Evolutionary conservation across 805 yeast genomes (phyloP), one percentile per base, ranked within the genome.

Genomic region (Kurtzmaniella fragi): DNA sequence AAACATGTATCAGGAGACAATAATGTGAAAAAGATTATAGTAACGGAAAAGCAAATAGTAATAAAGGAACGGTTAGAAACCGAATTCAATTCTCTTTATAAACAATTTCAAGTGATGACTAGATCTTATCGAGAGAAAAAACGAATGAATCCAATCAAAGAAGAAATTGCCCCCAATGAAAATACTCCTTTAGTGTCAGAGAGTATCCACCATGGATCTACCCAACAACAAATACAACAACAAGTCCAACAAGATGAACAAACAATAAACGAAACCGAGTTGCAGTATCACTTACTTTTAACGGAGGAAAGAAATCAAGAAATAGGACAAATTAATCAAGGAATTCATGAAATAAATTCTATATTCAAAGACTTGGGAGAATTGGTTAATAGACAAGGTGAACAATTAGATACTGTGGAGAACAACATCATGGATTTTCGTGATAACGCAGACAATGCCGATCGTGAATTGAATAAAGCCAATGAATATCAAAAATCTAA

Each of bases 321-420:
- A 44, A 84, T 90, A 26, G 67, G 71, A 25, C 80, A 77, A 44
- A 82, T 89, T 7, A 80, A 83, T 32, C 77, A 78, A 31, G 95
- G 95, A 0, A 87, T 89, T 9, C 75, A 72, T 38, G 96, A 90
- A 47, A 86, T 90, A 31, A 89, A 90, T 57, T 73, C 88, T 8
- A 89, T 90, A 3, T 89, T 88, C 57, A 79, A 80, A 47, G 95
- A 89, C 51, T 60, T 90, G 41, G 88, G 89, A 12, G 73, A 78
- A 29, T 64, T 90, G 50, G 93, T 90, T 2, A 69, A 73, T 38
- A 90, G 87, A 57, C 97, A 90, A 56, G 96, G 95, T 5, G 80
- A 76, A 25, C 89, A 85, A 48, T 72, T 90, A 13, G 95, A 88
- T 53, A 78, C 89, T 0, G 78, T 90, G 13, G 96, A 88, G 54